phyloP scores from a whole-genome alignment of 768 basidiomycete species.

The Solioccasus polychromus region DNA sequence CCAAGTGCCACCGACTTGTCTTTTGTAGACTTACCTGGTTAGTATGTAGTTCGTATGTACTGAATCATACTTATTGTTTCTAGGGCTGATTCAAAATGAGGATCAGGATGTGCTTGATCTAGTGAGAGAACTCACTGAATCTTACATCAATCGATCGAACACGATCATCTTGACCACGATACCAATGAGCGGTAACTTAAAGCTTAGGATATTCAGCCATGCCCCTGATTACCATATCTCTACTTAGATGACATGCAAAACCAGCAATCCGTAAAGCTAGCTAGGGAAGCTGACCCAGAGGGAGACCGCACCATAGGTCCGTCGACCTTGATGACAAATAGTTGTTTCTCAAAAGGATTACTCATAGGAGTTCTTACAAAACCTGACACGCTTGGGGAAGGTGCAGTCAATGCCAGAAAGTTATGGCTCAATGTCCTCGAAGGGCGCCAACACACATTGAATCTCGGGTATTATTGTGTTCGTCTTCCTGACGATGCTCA shows the following conservation, averaged over 20 bases:
- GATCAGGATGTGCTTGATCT: constrained; percentile 38
- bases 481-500: constrained; percentile 61
- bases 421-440: constrained; percentile 52
- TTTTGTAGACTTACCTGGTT: constrained; percentile 56
- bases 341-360: neutral
- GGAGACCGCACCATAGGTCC: constrained; percentile 64
- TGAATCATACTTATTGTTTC: constrained; percentile 5
- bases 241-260: constrained; percentile 64
- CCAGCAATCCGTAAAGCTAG: constrained; percentile 54
- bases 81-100: constrained; percentile 60
- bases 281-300: constrained; percentile 47
- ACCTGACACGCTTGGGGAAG: constrained; percentile 51
- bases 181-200: constrained; percentile 56
- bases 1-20: constrained; percentile 45
- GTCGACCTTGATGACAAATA: neutral
- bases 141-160: constrained; percentile 45
- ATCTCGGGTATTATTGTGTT: constrained; percentile 66
- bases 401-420: constrained; percentile 39
- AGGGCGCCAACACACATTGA: constrained; percentile 44
- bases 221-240: neutral
- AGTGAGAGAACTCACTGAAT: constrained; percentile 46
- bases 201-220: neutral
- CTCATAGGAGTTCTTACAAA: constrained; percentile 65
- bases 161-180: constrained; percentile 65
- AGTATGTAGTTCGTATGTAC: neutral